Evolutionary conservation across 1,139 yeast genomes (phyloP), one percentile per base, ranked within the genome.

Genomic region (Blastobotrys elegans): DNA sequence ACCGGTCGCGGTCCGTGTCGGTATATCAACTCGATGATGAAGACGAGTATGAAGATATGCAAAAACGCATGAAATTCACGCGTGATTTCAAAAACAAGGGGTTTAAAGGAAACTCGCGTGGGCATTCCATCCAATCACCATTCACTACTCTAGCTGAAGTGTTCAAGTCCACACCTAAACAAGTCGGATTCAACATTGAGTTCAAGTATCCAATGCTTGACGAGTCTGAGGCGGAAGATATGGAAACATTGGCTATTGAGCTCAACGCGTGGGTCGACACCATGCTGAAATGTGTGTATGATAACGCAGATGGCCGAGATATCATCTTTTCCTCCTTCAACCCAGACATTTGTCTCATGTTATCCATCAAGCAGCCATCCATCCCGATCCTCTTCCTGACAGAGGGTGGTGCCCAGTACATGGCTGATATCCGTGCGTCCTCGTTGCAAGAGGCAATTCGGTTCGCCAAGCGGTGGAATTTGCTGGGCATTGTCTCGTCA

Each of bases 121-220:
- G 98, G 0, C 75, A 82, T 48, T 82, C 94, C 0, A 88, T 92
- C 62, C 96, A 96, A 13, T 86, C 96, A 0, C 84, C 87, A 31
- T 92, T 92, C 65, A 95, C 90, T 4, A 89, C 97, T 0, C 73
- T 92, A 54, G 84, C 80, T 57, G 96, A 90, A 56, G 75, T 89
- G 45, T 88, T 92, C 70, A 76, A 77, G 60, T 86, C 86, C 55
- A 70, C 92, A 24, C 97, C 97, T 0, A 72, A 74, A 50, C 77
- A 76, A 53, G 95, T 90, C 20, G 98, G 98, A 0, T 90, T 92
- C 70, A 92, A 92, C 62, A 88, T 92, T 53, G 98, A 92, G 65
- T 80, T 95, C 67, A 92, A 89, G 63, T 92, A 89, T 62, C 97
- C 98, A 2, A 87, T 92, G 95, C 74, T 88, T 50, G 95, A 88